Conservation (phyloP, 768 basidiomycete species). For the Termitomyces sp. region DNA sequence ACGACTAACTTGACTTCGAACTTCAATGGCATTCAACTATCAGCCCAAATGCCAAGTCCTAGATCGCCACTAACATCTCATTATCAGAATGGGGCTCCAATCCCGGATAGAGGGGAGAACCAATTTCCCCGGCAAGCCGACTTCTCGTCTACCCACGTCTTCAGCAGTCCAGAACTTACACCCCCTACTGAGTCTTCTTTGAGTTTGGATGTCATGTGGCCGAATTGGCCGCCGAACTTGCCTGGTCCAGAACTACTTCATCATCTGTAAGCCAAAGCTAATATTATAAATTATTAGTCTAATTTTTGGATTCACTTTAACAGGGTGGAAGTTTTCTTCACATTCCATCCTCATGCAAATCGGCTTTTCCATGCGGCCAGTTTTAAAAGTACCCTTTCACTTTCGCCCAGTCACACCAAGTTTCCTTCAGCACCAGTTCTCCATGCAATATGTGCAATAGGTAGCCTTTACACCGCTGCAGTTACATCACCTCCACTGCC, state of each 20-base stretch:
- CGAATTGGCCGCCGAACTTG: slow-evolving; percentile 60
- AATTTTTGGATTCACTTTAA: background rate
- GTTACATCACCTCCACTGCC: slow-evolving; percentile 54
- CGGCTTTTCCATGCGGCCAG: slow-evolving; percentile 65
- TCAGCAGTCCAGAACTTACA: slow-evolving; percentile 12
- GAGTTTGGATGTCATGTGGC: slow-evolving; percentile 42
- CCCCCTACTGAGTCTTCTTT: slow-evolving; percentile 15
- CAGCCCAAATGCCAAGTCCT: slow-evolving; percentile 4
- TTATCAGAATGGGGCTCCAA: slow-evolving; percentile 8
- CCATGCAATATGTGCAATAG: slow-evolving; percentile 85
- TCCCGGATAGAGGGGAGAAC: slow-evolving; percentile 17
- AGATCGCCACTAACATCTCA: slow-evolving; percentile 7
- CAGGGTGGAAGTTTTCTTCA: slow-evolving; percentile 75
- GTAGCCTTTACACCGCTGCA: slow-evolving; percentile 71
- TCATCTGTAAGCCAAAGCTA: slow-evolving; percentile 51
- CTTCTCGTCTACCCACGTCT: slow-evolving; percentile 12
- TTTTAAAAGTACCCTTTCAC: slow-evolving; percentile 60
- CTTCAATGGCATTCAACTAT: slow-evolving; percentile 6
- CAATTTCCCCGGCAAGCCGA: slow-evolving; percentile 22
- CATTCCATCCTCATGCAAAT: slow-evolving; percentile 68
- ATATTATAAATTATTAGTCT: background rate
- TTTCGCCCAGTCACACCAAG: slow-evolving; percentile 65
- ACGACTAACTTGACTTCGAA: background rate
- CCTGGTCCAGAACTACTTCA: slow-evolving; percentile 60
- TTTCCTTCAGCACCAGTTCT: slow-evolving; percentile 72